phyloP scores from a whole-genome alignment of 495 filamentous ascomycete genomes.

The Xylaria acuta region DNA sequence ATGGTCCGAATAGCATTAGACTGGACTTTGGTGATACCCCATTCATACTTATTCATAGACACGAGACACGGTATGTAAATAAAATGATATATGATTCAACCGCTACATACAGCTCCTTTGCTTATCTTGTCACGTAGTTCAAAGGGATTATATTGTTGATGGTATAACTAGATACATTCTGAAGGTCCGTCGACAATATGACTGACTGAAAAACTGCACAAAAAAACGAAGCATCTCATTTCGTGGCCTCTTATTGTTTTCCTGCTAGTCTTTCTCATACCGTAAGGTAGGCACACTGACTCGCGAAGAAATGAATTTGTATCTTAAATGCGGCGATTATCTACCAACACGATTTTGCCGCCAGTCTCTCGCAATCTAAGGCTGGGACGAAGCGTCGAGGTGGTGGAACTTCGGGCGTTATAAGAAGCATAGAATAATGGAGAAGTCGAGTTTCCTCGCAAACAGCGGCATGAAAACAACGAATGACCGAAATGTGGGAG shows the following conservation, averaged over 20 bases:
- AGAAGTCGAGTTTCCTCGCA: too few relatives aligned
- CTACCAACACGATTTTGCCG: background rate
- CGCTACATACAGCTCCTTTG: too few relatives aligned
- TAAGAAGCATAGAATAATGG: too few relatives aligned
- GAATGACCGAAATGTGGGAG: background rate
- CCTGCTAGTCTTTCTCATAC: too few relatives aligned
- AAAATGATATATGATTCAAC: background rate
- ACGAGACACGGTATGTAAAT: background rate
- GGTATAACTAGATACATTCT: background rate
- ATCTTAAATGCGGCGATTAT: too few relatives aligned
- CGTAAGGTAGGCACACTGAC: too few relatives aligned
- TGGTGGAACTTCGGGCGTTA: background rate
- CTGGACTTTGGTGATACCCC: conserved; percentile 18
- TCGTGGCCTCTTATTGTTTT: too few relatives aligned
- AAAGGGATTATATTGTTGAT: background rate
- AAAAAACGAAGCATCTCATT: too few relatives aligned
- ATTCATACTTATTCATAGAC: background rate
- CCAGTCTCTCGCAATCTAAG: background rate
- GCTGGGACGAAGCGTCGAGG: background rate
- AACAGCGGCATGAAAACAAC: background rate
- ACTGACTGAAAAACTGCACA: background rate
- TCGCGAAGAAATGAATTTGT: too few relatives aligned
- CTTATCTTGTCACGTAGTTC: background rate
- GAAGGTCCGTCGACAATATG: background rate
- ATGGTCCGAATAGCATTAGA: background rate